phyloP scores from a whole-genome alignment of 345 rosid species.

The Syzygium grande region DNA sequence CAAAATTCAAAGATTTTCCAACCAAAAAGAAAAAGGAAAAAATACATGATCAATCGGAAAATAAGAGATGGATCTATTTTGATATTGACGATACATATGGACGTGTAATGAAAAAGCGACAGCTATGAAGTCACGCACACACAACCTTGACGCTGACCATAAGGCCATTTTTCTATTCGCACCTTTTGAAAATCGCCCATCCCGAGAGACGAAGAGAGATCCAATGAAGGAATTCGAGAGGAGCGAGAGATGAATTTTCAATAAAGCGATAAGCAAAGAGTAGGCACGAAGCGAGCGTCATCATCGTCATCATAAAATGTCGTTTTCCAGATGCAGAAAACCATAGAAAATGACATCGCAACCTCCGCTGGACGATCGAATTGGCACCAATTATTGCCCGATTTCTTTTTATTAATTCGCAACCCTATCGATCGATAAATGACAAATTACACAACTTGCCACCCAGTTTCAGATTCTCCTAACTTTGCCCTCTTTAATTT shows the following conservation, averaged over 20 bases:
- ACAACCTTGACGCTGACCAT: background rate
- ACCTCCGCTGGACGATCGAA: constrained; percentile 1
- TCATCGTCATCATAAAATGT: background rate
- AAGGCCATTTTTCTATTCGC: background rate
- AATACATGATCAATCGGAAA: background rate
- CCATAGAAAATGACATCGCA: constrained; percentile 1
- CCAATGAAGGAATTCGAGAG: background rate
- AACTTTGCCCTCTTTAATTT: background rate
- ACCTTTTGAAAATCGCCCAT: background rate
- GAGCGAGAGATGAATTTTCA: background rate
- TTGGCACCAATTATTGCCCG: background rate
- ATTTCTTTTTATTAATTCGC: background rate
- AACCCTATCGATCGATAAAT: background rate
- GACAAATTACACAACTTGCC: background rate
- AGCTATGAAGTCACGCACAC: background rate
- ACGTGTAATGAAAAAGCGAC: background rate
- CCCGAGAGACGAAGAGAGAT: background rate
- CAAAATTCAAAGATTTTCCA: background rate
- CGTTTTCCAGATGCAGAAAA: background rate
- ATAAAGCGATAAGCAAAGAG: background rate
- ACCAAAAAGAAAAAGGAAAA: background rate
- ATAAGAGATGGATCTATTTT: background rate
- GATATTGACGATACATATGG: background rate
- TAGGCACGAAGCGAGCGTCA: background rate
- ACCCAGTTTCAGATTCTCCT: background rate